Evolutionary conservation across 805 yeast genomes (phyloP).

Genomic region (Saturnispora sekii): DNA sequence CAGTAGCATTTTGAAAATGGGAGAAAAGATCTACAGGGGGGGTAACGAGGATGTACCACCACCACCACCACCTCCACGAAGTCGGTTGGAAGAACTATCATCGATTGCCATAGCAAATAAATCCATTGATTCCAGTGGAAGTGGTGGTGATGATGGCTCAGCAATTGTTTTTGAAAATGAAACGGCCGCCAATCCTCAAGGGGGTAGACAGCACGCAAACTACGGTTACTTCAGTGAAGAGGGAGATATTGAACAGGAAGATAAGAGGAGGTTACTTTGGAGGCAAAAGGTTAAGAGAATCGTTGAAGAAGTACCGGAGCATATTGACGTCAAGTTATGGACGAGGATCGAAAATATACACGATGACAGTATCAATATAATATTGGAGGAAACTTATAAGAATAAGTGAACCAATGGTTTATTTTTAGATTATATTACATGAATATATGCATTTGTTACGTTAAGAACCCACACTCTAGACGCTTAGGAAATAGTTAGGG

Average conservation of each 20-base stretch:
- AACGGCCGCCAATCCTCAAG: no score
- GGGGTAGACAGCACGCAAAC: no score
- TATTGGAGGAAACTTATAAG: conserved; percentile 8
- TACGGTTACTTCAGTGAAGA: not conserved
- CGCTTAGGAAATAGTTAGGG: not conserved
- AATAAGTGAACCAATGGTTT: not conserved
- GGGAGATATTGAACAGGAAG: conserved; percentile 18
- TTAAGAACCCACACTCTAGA: conserved; percentile 16
- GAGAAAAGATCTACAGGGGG: not conserved
- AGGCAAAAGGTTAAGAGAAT: conserved; percentile 39
- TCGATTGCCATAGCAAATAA: no score
- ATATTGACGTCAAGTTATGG: conserved; percentile 35
- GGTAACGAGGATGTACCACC: not conserved
- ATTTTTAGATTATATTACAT: not conserved
- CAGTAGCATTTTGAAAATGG: conserved; percentile 1
- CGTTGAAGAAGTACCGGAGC: conserved; percentile 30
- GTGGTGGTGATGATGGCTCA: no score
- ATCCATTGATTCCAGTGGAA: no score
- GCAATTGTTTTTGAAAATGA: no score
- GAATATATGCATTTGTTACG: not conserved
- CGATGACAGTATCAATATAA: conserved; percentile 23
- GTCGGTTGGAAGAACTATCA: not conserved
- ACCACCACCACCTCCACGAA: not conserved
- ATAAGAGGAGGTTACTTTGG: conserved; percentile 50
- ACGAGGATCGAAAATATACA: conserved; percentile 32